phyloP scores from a whole-genome alignment of 1,284 basidiomycete species.

The Sporisorium sorghi region DNA sequence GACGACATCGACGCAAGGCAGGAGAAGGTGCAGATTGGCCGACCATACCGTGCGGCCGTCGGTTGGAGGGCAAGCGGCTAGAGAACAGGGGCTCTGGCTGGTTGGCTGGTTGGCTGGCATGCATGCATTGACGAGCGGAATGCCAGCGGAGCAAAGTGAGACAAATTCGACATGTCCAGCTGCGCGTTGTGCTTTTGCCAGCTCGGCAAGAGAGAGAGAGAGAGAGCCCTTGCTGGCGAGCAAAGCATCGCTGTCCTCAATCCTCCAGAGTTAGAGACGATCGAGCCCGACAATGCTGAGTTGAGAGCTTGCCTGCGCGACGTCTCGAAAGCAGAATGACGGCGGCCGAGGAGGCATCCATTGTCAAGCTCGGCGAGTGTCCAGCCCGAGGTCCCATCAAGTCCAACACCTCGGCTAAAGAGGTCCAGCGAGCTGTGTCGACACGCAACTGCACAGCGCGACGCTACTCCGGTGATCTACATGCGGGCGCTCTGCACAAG shows the following conservation, averaged over 20 bases:
- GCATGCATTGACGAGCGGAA: not conserved
- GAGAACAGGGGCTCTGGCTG: too few species aligned
- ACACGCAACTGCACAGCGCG: not conserved
- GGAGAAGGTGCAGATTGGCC: too few species aligned
- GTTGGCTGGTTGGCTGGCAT: not conserved
- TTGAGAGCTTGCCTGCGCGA: too few species aligned
- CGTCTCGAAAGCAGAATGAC: conserved; percentile 1
- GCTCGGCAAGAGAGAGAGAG: not conserved
- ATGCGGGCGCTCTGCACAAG: too few species aligned
- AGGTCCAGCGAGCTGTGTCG: too few species aligned
- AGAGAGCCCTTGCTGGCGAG: too few species aligned
- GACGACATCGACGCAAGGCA: too few species aligned
- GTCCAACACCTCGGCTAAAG: too few species aligned
- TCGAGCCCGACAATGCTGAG: too few species aligned
- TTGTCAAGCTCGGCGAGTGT: not conserved
- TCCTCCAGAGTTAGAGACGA: not conserved
- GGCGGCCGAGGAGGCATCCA: not conserved
- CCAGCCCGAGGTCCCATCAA: not conserved
- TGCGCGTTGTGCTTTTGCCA: not conserved
- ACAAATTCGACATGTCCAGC: conserved; percentile 1
- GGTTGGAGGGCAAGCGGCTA: too few species aligned
- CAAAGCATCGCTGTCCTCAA: conserved; percentile 2
- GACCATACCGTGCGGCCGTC: too few species aligned
- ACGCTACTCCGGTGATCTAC: conserved; percentile 14
- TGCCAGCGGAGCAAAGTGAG: conserved; percentile 1